Base-by-base conservation (phyloP, 305 asterid species). In the Fraxinus nigra region DNA sequence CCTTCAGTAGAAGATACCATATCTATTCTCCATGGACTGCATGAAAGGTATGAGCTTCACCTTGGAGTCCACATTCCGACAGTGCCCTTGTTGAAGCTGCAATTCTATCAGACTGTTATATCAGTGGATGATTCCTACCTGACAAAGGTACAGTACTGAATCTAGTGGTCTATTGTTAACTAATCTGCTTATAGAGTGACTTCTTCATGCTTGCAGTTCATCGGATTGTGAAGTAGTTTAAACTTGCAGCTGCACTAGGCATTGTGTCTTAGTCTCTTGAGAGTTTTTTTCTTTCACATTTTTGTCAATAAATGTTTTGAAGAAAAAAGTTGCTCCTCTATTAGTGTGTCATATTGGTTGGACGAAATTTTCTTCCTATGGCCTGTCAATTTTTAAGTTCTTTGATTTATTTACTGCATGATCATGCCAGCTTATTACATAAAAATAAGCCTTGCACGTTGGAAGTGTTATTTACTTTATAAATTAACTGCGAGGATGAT, bases 31-130 rank as follows among this genome's bases (percentile, higher is more conserved):
- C 99, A 98, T 78, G 99, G 98, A 59, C 86, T 96, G 84, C 95
- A 98, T 24, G 99, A 96, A 88, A 90, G 99, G 83, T 96, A 96
- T 81, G 99, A 96, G 89, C 91, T 96, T 82, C 99, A 10, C 51
- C 14, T 10, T 76, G 99, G 99, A 18, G 99, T 96, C 83, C 95
- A 94, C 35, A 94, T 96, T 83, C 99, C 14, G 99, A 96, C 81
- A 79, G 93, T 82, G 98, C 99, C 40, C 95, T 96, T 51, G 99
- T 96, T 77, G 96, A 92, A 77, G 99, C 99, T 77, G 97, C 99
- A 48, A 88, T 94, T 82, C 89, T 94, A 43, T 91, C 99, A 0
- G 95, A 93, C 82, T 97, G 98, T 59, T 96, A 96, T 74, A 96
- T 96, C 80, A 91, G 95, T 48, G 99, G 85, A 73, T 94, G 98